phyloP scores from a whole-genome alignment of 2,329 filamentous ascomycete genomes.

The Penicillium sp. region DNA sequence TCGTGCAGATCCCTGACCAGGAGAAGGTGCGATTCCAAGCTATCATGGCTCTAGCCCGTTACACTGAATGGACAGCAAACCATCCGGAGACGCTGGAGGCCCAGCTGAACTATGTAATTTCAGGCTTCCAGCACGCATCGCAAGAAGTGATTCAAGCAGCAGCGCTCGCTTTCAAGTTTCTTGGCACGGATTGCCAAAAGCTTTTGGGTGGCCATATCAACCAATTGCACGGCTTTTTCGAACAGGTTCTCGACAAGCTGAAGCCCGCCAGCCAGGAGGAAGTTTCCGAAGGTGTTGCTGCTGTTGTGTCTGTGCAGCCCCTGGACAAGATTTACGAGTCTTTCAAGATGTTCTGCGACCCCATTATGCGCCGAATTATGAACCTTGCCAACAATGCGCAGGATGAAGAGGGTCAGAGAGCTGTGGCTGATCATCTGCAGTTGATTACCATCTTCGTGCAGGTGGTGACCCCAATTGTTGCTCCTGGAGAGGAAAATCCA shows the following conservation, averaged over 20 bases:
- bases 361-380: conserved; percentile 79
- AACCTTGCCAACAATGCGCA: conserved; percentile 76
- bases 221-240: conserved; percentile 87
- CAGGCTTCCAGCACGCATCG: conserved; percentile 80
- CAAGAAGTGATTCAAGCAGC: conserved; percentile 88
- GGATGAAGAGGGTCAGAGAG: conserved; percentile 75
- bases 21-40: conserved; percentile 98
- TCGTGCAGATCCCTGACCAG: conserved; percentile 90
- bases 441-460: conserved; percentile 88
- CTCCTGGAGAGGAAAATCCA: conserved; percentile 69
- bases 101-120: conserved; percentile 93
- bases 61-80: conserved; percentile 95
- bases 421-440: conserved; percentile 88
- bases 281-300: conserved; percentile 90
- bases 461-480: conserved; percentile 66
- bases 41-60: conserved; percentile 93
- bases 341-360: conserved; percentile 88
- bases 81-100: conserved; percentile 88
- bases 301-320: conserved; percentile 82
- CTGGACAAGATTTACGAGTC: conserved; percentile 72
- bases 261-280: conserved; percentile 87
- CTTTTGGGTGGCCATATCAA: conserved; percentile 75
- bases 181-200: conserved; percentile 90
- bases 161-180: conserved; percentile 91
- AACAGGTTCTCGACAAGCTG: conserved; percentile 78